These are phyloP conservation scores for Fistulinella prunicolor DNA, from an alignment of 768 basidiomycete genomes.

Conservation along the genomic window DNA sequence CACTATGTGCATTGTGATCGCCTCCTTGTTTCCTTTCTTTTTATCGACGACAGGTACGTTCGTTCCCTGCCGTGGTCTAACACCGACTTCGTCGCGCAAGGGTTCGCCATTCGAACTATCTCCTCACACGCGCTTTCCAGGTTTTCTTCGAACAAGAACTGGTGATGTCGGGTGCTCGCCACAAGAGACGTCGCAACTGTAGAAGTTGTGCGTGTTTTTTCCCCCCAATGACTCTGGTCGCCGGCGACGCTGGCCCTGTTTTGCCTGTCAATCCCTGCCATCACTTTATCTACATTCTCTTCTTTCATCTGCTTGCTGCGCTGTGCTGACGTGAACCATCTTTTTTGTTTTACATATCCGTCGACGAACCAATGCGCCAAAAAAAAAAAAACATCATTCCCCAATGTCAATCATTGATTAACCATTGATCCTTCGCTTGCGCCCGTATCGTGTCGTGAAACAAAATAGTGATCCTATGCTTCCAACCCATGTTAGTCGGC, in stretches of 20 bases:
- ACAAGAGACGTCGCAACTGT: slow-evolving; percentile 90
- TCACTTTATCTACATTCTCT: slow-evolving; percentile 22
- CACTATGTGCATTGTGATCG: slow-evolving; percentile 19
- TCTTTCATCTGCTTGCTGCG: slow-evolving; percentile 32
- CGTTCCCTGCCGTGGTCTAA: not conserved
- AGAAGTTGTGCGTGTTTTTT: slow-evolving; percentile 72
- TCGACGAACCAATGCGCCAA: slow-evolving; percentile 20
- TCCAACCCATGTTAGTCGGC: slow-evolving; percentile 49
- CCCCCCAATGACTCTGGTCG: slow-evolving; percentile 13
- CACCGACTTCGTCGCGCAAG: not conserved
- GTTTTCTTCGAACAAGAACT: slow-evolving; percentile 21
- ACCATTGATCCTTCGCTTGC: slow-evolving; percentile 13
- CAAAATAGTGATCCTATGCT: not conserved
- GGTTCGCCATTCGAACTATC: not conserved
- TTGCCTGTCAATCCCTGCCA: slow-evolving; percentile 15
- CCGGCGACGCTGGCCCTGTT: slow-evolving; percentile 12
- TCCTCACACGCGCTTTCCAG: slow-evolving; percentile 20
- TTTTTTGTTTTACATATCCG: slow-evolving; percentile 34
- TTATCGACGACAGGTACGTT: slow-evolving; percentile 20
- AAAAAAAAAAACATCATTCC: slow-evolving; percentile 2
- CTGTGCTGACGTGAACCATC: slow-evolving; percentile 54
- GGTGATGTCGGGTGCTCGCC: slow-evolving; percentile 56
- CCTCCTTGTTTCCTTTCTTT: slow-evolving; percentile 7
- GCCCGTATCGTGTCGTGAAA: not conserved
- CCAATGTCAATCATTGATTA: slow-evolving; percentile 25